These are phyloP conservation scores for Hirschfeldia incana DNA, from an alignment of 345 rosid genomes.

Conservation along the genomic window DNA sequence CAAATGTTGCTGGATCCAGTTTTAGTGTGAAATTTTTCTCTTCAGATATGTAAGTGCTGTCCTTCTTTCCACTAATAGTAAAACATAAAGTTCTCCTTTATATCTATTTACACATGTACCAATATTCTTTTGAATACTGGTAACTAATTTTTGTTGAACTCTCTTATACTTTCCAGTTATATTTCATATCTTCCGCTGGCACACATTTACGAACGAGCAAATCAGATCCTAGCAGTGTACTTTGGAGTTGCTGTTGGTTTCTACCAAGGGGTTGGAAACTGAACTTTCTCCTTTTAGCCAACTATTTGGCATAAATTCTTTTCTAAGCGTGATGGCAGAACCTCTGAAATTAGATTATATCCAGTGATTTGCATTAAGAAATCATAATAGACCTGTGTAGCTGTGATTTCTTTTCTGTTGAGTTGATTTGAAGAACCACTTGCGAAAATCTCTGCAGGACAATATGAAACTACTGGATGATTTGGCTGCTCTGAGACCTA, in stretches of 20 bases:
- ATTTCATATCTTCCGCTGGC: constrained; percentile 97
- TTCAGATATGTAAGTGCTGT: constrained; percentile 76
- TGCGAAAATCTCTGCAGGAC: constrained; percentile 54
- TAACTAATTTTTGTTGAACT: constrained; percentile 26
- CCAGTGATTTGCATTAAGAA: not conserved
- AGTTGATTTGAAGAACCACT: not conserved
- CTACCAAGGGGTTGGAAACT: constrained; percentile 87
- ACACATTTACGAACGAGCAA: constrained; percentile 88
- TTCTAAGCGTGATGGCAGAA: not conserved
- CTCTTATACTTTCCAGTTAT: constrained; percentile 50
- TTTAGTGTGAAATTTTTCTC: constrained; percentile 53
- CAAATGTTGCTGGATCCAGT: constrained; percentile 78
- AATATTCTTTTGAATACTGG: not conserved
- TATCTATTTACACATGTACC: not conserved
- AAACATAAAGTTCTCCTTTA: not conserved
- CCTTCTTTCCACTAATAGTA: not conserved
- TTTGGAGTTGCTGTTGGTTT: constrained; percentile 90
- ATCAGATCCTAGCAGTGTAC: constrained; percentile 60
- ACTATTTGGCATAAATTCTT: not conserved
- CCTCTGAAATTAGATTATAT: not conserved
- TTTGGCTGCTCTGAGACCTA: constrained; percentile 84
- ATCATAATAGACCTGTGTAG: not conserved
- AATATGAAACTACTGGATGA: constrained; percentile 91
- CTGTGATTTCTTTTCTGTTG: not conserved
- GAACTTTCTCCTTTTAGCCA: constrained; percentile 15